Evolutionary conservation across 2,329 filamentous ascomycete species (phyloP), one percentile per base, ranked within the genome.

Genomic region (Alternaria dauci): DNA sequence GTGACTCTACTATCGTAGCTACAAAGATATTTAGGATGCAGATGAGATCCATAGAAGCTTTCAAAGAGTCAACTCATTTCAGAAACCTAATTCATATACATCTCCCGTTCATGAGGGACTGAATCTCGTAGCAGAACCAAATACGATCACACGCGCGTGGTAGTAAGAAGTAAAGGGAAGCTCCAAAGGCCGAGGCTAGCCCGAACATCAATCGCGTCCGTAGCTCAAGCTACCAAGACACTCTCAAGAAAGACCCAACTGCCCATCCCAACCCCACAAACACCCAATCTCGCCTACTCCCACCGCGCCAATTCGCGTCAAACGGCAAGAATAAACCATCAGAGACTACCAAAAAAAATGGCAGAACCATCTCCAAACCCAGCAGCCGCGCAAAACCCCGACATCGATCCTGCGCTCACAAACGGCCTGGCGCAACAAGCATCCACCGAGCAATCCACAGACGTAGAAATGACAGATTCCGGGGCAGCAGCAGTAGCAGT

Each of bases 401-500:
- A 72, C 41, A 43, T 65, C 44, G 63, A 65, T 26, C 47, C 66
- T 12, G 54, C 60, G 23, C 56, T 70, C 46, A 60, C 66, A 55
- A 72, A 76, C 41, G 72, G 73, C 56, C 41, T 43, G 16, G 41
- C 61, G 25, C 53, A 48, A 47, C 36, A 42, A 52, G 23, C 23
- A 41, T 30, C 52, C 23, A 36, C 41, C 9, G 46, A 60, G 12
- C 52, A 63, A 53, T 26, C 60, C 48, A 52, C 61, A 59, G 75
- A 77, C 48, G 62, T 77, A 55, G 69, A 74, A 55, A 77, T 77
- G 74, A 59, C 69, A 44, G 73, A 76, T 32, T 61, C 69, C 7
- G 47, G 59, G 2, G 16, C 56, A 8, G 25, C 38, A 36, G 52
- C 61, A 36, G 52, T 59, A 55, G 63, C 69, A 20, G 65, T 63